phyloP scores from a whole-genome alignment of 441 rosid genomes.

The Populus trichocarpa region DNA sequence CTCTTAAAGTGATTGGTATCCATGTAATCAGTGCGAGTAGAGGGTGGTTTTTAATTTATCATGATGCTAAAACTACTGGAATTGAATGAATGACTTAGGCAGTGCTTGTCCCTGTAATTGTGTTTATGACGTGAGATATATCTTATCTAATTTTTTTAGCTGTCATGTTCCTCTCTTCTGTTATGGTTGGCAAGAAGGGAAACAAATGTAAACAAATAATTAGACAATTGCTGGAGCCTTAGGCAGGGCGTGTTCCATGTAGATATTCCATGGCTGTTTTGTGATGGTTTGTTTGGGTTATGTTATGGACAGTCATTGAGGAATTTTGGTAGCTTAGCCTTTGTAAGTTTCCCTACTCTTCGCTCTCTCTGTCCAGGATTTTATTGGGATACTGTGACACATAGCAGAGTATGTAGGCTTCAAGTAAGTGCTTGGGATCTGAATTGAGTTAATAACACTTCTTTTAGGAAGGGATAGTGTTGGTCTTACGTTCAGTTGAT shows the following conservation, averaged over 20 bases:
- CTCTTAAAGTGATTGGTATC: neutral
- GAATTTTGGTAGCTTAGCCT: too few species aligned
- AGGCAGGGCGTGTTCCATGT: too few species aligned
- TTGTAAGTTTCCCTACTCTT: neutral
- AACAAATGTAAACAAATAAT: too few species aligned
- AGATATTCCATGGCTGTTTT: too few species aligned
- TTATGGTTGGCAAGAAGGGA: neutral
- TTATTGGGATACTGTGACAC: neutral
- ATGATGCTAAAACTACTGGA: neutral
- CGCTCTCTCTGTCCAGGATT: neutral
- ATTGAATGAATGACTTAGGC: neutral
- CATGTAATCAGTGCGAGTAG: neutral
- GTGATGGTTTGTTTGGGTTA: too few species aligned
- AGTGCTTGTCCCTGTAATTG: neutral
- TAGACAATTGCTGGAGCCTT: too few species aligned
- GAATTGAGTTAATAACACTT: neutral
- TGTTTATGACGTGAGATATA: neutral
- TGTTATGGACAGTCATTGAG: too few species aligned
- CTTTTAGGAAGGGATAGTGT: neutral
- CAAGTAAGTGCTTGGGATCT: neutral
- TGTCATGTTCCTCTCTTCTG: neutral
- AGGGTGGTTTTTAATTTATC: neutral
- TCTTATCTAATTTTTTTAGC: neutral
- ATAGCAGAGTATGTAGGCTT: neutral
- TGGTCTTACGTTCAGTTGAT: neutral